Conservation (phyloP, 108 stramenopile genomes). For the Cyclotella choctawhatcheeana region DNA sequence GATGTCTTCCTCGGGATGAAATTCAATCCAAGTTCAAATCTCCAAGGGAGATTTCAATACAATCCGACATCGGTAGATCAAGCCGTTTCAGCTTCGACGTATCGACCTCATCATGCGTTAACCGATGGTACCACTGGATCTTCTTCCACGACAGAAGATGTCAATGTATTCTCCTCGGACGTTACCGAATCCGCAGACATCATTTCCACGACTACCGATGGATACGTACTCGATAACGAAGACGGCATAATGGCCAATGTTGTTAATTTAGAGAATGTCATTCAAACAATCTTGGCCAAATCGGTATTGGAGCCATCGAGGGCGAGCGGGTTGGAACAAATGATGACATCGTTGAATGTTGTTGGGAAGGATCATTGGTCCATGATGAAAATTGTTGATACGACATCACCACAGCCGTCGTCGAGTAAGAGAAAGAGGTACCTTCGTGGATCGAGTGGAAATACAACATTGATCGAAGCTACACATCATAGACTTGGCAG, state of each 20-base stretch:
- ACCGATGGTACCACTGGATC: too few relatives aligned
- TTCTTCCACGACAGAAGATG: not conserved
- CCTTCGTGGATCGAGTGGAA: not conserved
- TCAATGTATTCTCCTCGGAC: constrained; percentile 1
- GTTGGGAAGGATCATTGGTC: not conserved
- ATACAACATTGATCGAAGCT: too few relatives aligned
- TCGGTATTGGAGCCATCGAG: not conserved
- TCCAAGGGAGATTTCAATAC: constrained; percentile 3
- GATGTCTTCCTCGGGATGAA: not conserved
- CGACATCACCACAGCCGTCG: not conserved
- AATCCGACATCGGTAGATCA: not conserved
- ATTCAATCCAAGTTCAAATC: not conserved
- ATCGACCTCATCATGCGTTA: not conserved
- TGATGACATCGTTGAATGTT: not conserved
- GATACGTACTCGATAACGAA: not conserved
- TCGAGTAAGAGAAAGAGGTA: not conserved
- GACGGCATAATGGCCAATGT: not conserved
- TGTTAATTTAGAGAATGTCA: not conserved
- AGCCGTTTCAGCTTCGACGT: not conserved
- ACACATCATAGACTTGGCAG: not conserved
- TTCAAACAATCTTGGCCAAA: not conserved
- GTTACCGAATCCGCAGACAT: not conserved
- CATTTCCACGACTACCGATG: not conserved
- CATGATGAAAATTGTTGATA: not conserved
- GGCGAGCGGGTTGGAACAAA: not conserved